Evolutionary conservation across 768 basidiomycete species (phyloP), one percentile per base, ranked within the genome.

Genomic region (Mycena chlorophos): DNA sequence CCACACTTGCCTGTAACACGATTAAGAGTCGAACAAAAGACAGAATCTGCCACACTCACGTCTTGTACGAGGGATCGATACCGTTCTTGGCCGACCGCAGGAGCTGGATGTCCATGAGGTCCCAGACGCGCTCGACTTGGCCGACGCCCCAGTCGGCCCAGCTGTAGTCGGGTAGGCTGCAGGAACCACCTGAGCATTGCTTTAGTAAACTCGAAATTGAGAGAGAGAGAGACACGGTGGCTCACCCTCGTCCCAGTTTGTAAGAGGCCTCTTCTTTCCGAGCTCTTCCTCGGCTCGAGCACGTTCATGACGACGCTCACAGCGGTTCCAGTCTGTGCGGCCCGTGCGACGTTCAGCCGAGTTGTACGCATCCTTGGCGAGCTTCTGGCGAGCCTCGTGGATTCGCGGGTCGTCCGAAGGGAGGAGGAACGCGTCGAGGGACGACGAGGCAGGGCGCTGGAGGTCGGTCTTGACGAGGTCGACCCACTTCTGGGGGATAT

Each of bases 131-230:
- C 66, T 97, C 93, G 19, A 97, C 94, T 69, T 97, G 94, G 13
- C 84, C 83, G n/a, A 84, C 74, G 23, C 87, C 91, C 95, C 95
- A 98, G 67, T 97, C 94, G 55, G 85, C 83, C 95, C 95, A 98
- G 27, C 88, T 88, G 63, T 90, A 92, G 64, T 95, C 94, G 1
- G 86, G 87, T 51, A 95, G 73, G 66, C 88, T 92, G 66, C 91
- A 94, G 60, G 80, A 85, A 10, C 90, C 92, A 68, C 86, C 91
- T 89, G 51, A 5, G 52, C 34, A 28, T 25, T 20, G 47, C 46
- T n/a, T 51, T 31, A 20, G 34, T 62, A 42, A 57, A 23, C 8
- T 42, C 13, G 31, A 23, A 46, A 8, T 31, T 8, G 4, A 28
- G 3, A 29, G 38, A 27, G 39, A 51, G 46, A 45, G 49, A n/a